Conservation (phyloP, 305 asterid species). For the Fraxinus velutina region DNA sequence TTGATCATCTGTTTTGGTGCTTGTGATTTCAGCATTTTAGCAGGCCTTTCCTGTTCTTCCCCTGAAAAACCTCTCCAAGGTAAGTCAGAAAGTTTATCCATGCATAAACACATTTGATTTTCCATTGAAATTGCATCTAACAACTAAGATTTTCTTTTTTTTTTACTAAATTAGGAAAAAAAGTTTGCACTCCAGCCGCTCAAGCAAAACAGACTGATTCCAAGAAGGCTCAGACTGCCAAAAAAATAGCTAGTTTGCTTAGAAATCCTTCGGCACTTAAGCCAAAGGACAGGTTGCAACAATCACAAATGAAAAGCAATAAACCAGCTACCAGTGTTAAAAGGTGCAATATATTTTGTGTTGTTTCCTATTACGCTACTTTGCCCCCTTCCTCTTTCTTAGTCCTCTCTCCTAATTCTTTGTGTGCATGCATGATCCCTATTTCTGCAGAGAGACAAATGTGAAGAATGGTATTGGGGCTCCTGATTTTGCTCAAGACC, state of each 20-base stretch:
- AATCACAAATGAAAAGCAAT: conserved; percentile 45
- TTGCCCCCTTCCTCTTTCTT: neutral
- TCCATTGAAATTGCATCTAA: conserved; percentile 12
- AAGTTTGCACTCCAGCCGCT: conserved; percentile 56
- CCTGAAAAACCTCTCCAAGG: conserved; percentile 38
- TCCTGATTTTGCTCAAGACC: conserved; percentile 63
- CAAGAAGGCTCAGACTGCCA: conserved; percentile 54
- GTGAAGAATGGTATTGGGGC: conserved; percentile 46
- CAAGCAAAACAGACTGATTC: conserved; percentile 37
- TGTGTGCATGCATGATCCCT: conserved; percentile 17
- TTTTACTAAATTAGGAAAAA: conserved; percentile 25
- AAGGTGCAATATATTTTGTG: conserved; percentile 36
- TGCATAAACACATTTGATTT: neutral
- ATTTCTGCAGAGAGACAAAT: conserved; percentile 43
- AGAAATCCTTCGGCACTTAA: conserved; percentile 61
- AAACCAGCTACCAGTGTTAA: conserved; percentile 44
- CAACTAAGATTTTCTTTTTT: neutral
- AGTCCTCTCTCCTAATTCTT: neutral
- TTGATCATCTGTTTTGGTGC: neutral
- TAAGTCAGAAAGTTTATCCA: conserved; percentile 23
- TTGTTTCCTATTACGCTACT: neutral
- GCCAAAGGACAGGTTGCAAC: conserved; percentile 45
- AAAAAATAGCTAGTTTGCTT: conserved; percentile 56
- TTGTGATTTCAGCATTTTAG: conserved; percentile 23
- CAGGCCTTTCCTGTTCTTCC: conserved; percentile 9